Percentiles rank a stretch among this genome's conserved stretches.
phyloP scores from a whole-genome alignment of 139 green algal species.

The Ulvella scutata region DNA sequence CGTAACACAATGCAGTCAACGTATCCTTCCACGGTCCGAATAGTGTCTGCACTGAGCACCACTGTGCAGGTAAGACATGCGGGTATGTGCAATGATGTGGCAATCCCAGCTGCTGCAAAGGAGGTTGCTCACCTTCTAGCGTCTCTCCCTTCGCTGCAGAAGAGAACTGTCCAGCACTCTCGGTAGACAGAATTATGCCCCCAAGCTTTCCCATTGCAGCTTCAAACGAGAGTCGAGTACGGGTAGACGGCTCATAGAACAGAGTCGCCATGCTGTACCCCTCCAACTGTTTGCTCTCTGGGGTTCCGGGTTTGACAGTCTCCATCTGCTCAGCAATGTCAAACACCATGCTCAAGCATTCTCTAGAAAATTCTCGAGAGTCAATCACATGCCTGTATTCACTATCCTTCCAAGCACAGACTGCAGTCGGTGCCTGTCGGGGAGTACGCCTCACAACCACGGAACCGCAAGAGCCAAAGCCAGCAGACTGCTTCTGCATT shows the following conservation, averaged over 20 bases:
- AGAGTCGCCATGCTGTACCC: conserved; percentile 93
- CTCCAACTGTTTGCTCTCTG: conserved; percentile 49
- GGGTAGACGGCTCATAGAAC: conserved; percentile 99
- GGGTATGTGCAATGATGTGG: not conserved
- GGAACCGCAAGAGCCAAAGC: too few species aligned
- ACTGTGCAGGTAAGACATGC: not conserved
- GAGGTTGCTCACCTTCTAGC: conserved; percentile 61
- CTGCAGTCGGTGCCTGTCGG: too few species aligned
- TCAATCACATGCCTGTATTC: conserved; percentile 65
- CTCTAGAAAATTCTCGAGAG: conserved; percentile 76
- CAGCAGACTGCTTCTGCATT: too few species aligned
- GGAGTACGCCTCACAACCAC: too few species aligned
- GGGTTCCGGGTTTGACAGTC: conserved; percentile 26
- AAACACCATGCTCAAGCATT: conserved; percentile 75
- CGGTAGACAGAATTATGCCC: conserved; percentile 86
- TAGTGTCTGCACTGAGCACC: conserved; percentile 69
- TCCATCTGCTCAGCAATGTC: conserved; percentile 67
- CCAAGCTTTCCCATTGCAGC: conserved; percentile 84
- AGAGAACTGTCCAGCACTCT: conserved; percentile 90
- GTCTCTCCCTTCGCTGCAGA: conserved; percentile 97
- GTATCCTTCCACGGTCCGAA: conserved; percentile 92
- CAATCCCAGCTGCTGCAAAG: too few species aligned
- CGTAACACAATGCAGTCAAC: conserved; percentile 91
- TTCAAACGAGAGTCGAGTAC: conserved; percentile 95
- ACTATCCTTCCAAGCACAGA: not conserved